Conservation (phyloP, 257 asterid species). For the Orobanche coerulescens region DNA sequence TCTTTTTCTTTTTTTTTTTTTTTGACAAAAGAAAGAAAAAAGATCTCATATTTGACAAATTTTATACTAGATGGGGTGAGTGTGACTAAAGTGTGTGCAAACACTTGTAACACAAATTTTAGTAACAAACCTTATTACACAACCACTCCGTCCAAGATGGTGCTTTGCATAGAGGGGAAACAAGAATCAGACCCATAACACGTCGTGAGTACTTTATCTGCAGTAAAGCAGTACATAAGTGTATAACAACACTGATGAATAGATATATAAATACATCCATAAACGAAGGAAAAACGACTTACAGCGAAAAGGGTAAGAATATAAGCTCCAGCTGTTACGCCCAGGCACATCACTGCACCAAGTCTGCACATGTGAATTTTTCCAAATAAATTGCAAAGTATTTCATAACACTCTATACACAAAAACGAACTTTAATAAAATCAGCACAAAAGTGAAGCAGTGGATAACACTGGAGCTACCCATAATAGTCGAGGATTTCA, state of each 20-base stretch:
- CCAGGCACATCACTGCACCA: constrained; percentile 90
- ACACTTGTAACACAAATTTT: background rate
- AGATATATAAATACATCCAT: constrained; percentile 14
- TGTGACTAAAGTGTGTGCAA: constrained; percentile 1
- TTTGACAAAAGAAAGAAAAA: too few species aligned
- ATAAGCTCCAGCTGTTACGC: constrained; percentile 96
- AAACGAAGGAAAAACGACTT: constrained; percentile 31
- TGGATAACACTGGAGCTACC: constrained; percentile 38
- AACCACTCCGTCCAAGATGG: constrained; percentile 99
- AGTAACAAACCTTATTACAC: constrained; percentile 66
- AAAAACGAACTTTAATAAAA: too few species aligned
- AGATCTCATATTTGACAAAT: background rate
- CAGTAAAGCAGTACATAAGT: constrained; percentile 15
- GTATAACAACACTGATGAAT: constrained; percentile 9
- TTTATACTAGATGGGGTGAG: background rate
- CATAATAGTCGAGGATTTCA: constrained; percentile 61
- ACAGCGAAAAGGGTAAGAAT: constrained; percentile 86
- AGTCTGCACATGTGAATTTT: too few species aligned
- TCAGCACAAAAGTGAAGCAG: background rate
- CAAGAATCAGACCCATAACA: constrained; percentile 83
- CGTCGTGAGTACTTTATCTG: constrained; percentile 73
- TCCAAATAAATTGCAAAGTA: too few species aligned
- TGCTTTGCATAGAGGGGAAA: constrained; percentile 89
- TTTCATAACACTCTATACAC: too few species aligned
- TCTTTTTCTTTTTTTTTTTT: too few species aligned